Conservation (phyloP, 768 basidiomycete species). For the Xanthoconium stramineum region DNA sequence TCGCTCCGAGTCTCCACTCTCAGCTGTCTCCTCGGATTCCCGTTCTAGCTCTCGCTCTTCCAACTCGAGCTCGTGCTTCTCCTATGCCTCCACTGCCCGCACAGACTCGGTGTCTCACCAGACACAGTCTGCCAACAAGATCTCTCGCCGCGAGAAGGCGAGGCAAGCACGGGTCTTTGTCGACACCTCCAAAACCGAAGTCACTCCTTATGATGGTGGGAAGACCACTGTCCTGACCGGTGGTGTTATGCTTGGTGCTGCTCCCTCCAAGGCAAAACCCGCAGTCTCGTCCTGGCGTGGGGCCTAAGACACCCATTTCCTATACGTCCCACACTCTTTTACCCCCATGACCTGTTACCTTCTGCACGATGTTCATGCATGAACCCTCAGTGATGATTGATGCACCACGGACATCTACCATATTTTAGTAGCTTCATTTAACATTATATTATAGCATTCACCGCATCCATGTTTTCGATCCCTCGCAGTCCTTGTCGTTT, state of each 20-base stretch:
- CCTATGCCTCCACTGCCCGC: conserved; percentile 60
- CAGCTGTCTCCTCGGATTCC: conserved; percentile 50
- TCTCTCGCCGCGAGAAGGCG: conserved; percentile 66
- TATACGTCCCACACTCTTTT: conserved; percentile 24
- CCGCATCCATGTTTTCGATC: conserved; percentile 23
- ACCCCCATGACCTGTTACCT: conserved; percentile 18
- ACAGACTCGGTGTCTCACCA: conserved; percentile 41
- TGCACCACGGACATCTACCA: conserved; percentile 24
- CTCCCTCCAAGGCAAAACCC: conserved; percentile 33
- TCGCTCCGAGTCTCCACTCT: conserved; percentile 58
- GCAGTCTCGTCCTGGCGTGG: conserved; percentile 55
- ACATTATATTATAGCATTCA: conserved; percentile 32
- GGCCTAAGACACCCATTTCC: conserved; percentile 33
- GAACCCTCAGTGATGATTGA: conserved; percentile 27
- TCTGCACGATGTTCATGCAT: conserved; percentile 24
- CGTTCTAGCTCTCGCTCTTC: conserved; percentile 60
- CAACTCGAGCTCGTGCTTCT: conserved; percentile 71
- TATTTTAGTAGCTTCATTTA: conserved; percentile 33
- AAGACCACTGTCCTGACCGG: conserved; percentile 87
- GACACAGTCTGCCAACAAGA: conserved; percentile 45
- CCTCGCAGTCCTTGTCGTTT: conserved; percentile 27
- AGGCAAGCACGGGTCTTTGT: conserved; percentile 70
- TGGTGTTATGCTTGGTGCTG: conserved; percentile 79
- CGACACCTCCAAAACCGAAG: conserved; percentile 71
- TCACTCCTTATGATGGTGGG: conserved; percentile 84